These are phyloP conservation scores for Vitis vinifera DNA, from an alignment of 164 flowering plant species.

Conservation along the genomic window DNA sequence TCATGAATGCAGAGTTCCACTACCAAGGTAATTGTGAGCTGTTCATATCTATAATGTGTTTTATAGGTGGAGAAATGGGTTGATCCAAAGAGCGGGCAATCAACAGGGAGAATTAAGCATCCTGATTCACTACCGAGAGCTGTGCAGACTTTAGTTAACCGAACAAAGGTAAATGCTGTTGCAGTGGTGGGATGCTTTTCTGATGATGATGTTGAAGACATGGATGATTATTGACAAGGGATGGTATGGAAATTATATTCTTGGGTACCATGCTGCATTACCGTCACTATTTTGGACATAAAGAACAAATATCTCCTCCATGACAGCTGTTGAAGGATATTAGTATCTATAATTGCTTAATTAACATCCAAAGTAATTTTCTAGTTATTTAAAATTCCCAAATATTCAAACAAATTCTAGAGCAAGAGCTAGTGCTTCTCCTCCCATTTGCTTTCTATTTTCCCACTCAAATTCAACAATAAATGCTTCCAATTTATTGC, in stretches of 20 bases:
- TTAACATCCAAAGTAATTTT: too few species aligned
- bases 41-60: not conserved
- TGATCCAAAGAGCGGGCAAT: slow-evolving; percentile 69
- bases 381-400: too few species aligned
- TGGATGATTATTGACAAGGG: slow-evolving; percentile 75
- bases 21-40: not conserved
- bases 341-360: too few species aligned
- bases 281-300: too few species aligned
- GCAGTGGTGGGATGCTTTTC: slow-evolving; percentile 93
- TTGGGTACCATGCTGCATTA: not conserved
- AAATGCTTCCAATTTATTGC: too few species aligned
- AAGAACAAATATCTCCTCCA: too few species aligned
- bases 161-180: slow-evolving; percentile 62
- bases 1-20: not conserved
- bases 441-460: too few species aligned
- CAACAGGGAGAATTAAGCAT: slow-evolving; percentile 78
- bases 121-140: slow-evolving; percentile 79
- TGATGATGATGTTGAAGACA: slow-evolving; percentile 68
- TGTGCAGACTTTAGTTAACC: slow-evolving; percentile 45
- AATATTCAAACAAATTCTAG: too few species aligned
- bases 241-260: slow-evolving; percentile 35
- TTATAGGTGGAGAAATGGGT: slow-evolving; percentile 82
- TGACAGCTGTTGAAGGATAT: too few species aligned
- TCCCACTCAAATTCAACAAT: too few species aligned
- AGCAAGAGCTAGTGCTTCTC: too few species aligned